Evolutionary conservation across 192 early-diverging fungal genomes (phyloP).

Genomic region (Diversispora eburnea): DNA sequence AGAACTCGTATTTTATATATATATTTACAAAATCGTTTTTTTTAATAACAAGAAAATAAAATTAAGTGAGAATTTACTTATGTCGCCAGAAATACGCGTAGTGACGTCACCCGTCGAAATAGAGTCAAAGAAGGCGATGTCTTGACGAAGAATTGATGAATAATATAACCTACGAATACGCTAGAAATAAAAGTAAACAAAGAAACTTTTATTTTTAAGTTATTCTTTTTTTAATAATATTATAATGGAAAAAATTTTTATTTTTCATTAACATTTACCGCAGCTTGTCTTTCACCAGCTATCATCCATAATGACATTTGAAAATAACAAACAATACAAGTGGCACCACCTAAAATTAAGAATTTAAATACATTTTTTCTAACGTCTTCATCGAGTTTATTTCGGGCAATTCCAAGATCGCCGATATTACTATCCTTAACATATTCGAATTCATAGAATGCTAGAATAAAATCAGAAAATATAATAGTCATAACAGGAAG

Average conservation of each 20-base stretch:
- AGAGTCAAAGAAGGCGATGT: conserved; percentile 84
- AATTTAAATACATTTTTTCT: conserved; percentile 23
- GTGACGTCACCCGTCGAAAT: conserved; percentile 77
- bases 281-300: conserved; percentile 43
- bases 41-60: too few relatives aligned
- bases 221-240: not conserved
- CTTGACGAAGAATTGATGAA: conserved; percentile 75
- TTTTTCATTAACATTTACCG: conserved; percentile 38
- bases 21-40: too few relatives aligned
- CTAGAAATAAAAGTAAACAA: conserved; percentile 42
- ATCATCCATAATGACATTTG: conserved; percentile 40
- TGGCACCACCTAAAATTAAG: conserved; percentile 6
- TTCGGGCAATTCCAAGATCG: conserved; percentile 30
- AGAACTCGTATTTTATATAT: too few relatives aligned
- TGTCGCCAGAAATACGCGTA: conserved; percentile 83
- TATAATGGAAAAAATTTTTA: conserved; percentile 37
- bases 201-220: not conserved
- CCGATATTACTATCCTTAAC: conserved; percentile 21
- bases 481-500: conserved; percentile 52
- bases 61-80: conserved; percentile 37
- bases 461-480: conserved; percentile 43
- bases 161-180: conserved; percentile 76
- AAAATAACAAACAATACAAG: conserved; percentile 23
- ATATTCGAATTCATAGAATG: conserved; percentile 38
- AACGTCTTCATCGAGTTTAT: conserved; percentile 6